Base-by-base conservation (phyloP, 352 stramenopile species). In the Phytopythium kandeliae region DNA sequence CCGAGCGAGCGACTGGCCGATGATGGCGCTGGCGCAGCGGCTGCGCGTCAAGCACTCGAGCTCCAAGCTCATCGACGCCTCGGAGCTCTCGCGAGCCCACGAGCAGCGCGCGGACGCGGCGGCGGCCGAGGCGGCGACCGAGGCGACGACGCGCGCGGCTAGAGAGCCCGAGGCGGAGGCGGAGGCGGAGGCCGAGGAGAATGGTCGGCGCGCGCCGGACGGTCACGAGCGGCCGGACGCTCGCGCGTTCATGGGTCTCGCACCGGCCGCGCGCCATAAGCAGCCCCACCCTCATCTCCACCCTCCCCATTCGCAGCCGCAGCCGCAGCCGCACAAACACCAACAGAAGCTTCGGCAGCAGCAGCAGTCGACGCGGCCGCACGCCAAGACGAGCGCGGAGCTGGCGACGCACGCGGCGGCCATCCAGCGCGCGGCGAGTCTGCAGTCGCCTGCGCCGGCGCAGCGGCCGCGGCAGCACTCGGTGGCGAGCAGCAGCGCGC, bases 21-120 rank as follows among this genome's bases (percentile, higher is more conserved):
- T 75, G 66, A 75, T 71, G 54, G 54, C 59, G 38, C 45, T 74
- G 38, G 63, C 62, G 13, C 62, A 71, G 48, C 66, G 66, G 36
- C 56, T 71, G 35, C 66, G 50, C 38, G 50, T 33, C 37, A 47
- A 47, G 28, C 50, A 47, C 46, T 52, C 46, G 46, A 52, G 46
- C 46, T 26, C 30, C 46, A 52, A 52, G 46, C 30, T 52, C 30
- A 34, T 52, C 46, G 33, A 52, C 33, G 46, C 46, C 19, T 21
- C 30, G 3, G 46, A 52, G 31, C 46, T 43, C 46, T 21, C 46
- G 30, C 28, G 46, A 10, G 22, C 46, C n/a, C 21, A 35, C 31
- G 31, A 42, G 19, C 28, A 28, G 19, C 37, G 10, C 50, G 8
- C 36, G 21, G 11, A n/a, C 10, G 19, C 15, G 8, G 30, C n/a